Evolutionary conservation across 140 eudicot genomes (phyloP), one percentile per base, ranked within the genome.

Genomic region (Anethum foeniculum): DNA sequence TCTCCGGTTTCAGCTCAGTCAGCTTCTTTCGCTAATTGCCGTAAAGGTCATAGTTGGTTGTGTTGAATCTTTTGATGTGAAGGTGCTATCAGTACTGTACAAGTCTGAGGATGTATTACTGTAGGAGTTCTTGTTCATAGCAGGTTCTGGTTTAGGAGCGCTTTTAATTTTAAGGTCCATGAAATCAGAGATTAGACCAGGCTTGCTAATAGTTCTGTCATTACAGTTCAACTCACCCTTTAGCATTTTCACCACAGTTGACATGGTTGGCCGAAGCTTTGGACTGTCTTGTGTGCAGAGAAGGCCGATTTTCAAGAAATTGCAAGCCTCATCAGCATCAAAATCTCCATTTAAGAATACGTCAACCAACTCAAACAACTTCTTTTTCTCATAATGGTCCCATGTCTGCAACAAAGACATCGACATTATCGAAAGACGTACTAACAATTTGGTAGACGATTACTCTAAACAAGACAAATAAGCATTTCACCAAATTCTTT

Each of bases 211-310:
- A 76, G 80, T 77, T 64, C 32, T 46, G 3, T 81, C 90, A 72
- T 87, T 84, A 41, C 90, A 41, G 7, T 79, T 34, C 36, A 75
- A 81, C 85, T 87, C 84, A 27, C 97, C 97, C 4, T 81, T 86
- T 14, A 95, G 89, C 99, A 95, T 90, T 82, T 85, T 91, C 69
- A 95, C 93, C 77, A 90, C 92, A 0, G 88, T 88, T 52, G 99
- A 92, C 99, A 95, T 92, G 74, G 90, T 79, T 79, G 97, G 97
- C 58, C 99, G 90, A 49, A 92, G 93, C 87, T 90, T 95, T 69
- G 95, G 87, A 83, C 81, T 79, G 82, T 92, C 99, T 84, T 95
- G 99, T n/a, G 97, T 91, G 88, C 99, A 95, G 49, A 95, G 90
- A 78, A 95, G 95, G 72, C 96, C 97, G 23, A 95, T 86, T 83